Percentiles rank a stretch among this genome's conserved stretches.
Evolutionary conservation across 2,329 filamentous ascomycete genomes (phyloP).

Genomic region (Acrocalymma vagum): DNA sequence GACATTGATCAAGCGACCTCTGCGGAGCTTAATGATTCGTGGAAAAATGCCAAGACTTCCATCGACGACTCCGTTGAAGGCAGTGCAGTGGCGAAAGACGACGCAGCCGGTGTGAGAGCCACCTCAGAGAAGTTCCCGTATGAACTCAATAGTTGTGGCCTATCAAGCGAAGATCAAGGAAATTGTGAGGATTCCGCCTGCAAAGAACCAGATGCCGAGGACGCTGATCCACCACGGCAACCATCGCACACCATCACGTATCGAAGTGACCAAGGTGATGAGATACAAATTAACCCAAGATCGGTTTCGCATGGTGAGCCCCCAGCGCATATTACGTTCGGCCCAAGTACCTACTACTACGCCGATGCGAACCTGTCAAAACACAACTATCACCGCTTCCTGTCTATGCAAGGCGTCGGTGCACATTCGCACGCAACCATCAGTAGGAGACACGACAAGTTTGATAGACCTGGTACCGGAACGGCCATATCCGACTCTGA

Average conservation of each 20-base stretch:
- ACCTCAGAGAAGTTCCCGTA: too few species aligned
- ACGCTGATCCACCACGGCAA: neutral
- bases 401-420: slow-evolving; percentile 45
- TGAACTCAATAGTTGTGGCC: too few species aligned
- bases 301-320: slow-evolving; percentile 3
- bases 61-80: too few species aligned
- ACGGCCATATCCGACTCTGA: slow-evolving; percentile 14
- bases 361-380: slow-evolving; percentile 8
- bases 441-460: slow-evolving; percentile 12
- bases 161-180: too few species aligned
- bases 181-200: too few species aligned
- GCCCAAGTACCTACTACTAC: slow-evolving; percentile 28
- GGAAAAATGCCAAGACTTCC: too few species aligned
- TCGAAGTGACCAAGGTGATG: slow-evolving; percentile 15
- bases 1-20: too few species aligned
- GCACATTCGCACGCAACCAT: slow-evolving; percentile 39
- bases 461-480: slow-evolving; percentile 5
- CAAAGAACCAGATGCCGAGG: too few species aligned
- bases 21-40: too few species aligned
- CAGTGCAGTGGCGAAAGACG: too few species aligned
- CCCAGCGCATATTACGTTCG: slow-evolving; percentile 39
- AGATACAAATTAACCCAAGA: slow-evolving; percentile 15
- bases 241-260: slow-evolving; percentile 13
- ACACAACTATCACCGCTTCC: slow-evolving; percentile 26
- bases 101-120: too few species aligned